Percentiles rank a stretch among this genome's conserved stretches.
These are phyloP conservation scores for Pistacia atlantica DNA, from an alignment of 345 rosid genomes.

Conservation along the genomic window DNA sequence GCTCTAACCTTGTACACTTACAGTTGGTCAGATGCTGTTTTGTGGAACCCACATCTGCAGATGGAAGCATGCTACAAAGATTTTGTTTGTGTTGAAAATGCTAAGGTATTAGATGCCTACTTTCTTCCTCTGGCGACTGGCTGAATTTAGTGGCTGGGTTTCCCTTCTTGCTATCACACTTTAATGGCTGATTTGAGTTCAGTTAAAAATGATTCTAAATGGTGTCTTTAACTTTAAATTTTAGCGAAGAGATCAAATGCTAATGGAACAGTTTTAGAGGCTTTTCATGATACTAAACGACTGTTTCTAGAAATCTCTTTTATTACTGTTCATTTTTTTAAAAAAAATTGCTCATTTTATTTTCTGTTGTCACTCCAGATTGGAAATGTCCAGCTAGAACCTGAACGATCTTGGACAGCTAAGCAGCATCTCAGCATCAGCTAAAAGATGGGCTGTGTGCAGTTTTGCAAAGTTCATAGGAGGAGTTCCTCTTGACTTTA, in stretches of 20 bases:
- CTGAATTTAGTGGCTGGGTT: conserved; percentile 11
- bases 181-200: conserved; percentile 1
- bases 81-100: conserved; percentile 89
- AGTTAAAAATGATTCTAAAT: conserved; percentile 8
- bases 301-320: not conserved
- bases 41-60: conserved; percentile 91
- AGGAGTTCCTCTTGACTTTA: conserved; percentile 3
- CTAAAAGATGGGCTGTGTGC: conserved; percentile 33
- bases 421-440: conserved; percentile 65
- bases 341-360: not conserved
- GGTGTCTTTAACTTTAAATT: not conserved
- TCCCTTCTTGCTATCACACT: not conserved
- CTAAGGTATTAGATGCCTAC: conserved; percentile 56
- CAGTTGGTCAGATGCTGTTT: conserved; percentile 94
- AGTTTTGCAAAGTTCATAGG: conserved; percentile 3
- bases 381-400: conserved; percentile 72
- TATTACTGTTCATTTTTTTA: not conserved
- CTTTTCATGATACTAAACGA: not conserved
- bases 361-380: conserved; percentile 51
- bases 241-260: not conserved
- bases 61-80: conserved; percentile 96
- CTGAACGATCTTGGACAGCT: conserved; percentile 81
- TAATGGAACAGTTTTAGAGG: conserved; percentile 3
- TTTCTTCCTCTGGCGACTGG: conserved; percentile 5
- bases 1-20: conserved; percentile 16